Conservation (phyloP, 2,329 filamentous ascomycete genomes). For the Calonectria pteridis region DNA sequence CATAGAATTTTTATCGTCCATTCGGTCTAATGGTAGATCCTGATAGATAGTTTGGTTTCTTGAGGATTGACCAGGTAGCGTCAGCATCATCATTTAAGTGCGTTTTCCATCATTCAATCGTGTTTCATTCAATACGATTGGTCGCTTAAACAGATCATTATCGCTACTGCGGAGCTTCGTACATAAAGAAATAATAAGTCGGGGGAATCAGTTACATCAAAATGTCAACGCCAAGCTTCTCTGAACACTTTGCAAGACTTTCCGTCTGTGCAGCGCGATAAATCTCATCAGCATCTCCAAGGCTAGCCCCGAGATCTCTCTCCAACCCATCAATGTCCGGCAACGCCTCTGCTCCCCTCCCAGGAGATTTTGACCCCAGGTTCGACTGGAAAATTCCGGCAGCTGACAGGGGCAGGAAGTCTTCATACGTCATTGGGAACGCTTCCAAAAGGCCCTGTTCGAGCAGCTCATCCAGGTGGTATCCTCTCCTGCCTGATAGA, state of each 20-base stretch:
- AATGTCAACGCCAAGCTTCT: conserved; percentile 21
- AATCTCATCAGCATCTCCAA: conserved; percentile 32
- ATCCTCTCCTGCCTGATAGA: not conserved
- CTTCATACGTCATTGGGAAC: conserved; percentile 63
- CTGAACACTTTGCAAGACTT: conserved; percentile 42
- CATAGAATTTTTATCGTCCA: not conserved
- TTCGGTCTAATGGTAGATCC: no score
- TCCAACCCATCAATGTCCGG: conserved; percentile 30
- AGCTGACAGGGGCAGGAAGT: conserved; percentile 64
- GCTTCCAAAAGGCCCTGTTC: conserved; percentile 49
- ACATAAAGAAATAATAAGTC: not conserved
- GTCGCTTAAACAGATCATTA: not conserved
- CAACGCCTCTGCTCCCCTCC: not conserved
- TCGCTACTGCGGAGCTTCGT: not conserved
- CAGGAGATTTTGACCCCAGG: conserved; percentile 36
- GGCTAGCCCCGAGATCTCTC: conserved; percentile 9
- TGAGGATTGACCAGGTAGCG: not conserved
- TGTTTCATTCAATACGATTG: not conserved
- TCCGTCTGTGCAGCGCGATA: conserved; percentile 26
- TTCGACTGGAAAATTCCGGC: conserved; percentile 64
- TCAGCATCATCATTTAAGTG: not conserved
- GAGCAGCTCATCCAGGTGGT: conserved; percentile 48
- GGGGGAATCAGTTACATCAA: not conserved
- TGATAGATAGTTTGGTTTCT: not conserved
- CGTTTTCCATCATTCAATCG: not conserved